phyloP scores from a whole-genome alignment of 805 yeast genomes.

The Candida qinlingensis region DNA sequence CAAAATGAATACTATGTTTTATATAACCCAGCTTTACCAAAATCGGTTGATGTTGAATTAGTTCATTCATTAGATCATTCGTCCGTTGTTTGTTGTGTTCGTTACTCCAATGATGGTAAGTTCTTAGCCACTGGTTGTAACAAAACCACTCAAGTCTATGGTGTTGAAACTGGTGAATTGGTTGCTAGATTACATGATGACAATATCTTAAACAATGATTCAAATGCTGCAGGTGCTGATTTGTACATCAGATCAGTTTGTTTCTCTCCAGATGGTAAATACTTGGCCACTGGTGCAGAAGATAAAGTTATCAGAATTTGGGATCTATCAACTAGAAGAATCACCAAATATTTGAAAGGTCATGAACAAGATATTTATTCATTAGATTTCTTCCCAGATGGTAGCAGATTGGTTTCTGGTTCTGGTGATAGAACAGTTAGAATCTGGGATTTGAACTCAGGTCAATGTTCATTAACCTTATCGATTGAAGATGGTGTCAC shows the following conservation, averaged over 20 bases:
- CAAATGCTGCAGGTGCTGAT: conserved; percentile 53
- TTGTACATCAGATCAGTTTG: conserved; percentile 92
- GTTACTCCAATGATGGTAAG: conserved; percentile 88
- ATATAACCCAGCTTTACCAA: conserved; percentile 82
- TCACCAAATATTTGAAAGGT: conserved; percentile 82
- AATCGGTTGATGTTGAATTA: conserved; percentile 74
- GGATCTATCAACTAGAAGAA: conserved; percentile 84
- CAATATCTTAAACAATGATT: conserved; percentile 38
- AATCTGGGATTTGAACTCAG: conserved; percentile 90
- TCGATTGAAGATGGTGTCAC: conserved; percentile 97
- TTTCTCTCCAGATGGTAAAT: conserved; percentile 92
- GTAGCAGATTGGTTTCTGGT: conserved; percentile 89
- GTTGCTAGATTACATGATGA: conserved; percentile 87
- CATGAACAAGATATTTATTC: conserved; percentile 98
- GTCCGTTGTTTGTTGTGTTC: conserved; percentile 94
- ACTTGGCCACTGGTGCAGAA: conserved; percentile 90
- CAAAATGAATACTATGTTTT: conserved; percentile 81
- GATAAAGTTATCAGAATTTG: conserved; percentile 90
- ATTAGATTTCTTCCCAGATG: conserved; percentile 90
- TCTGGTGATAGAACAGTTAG: conserved; percentile 95
- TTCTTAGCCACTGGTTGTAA: conserved; percentile 96
- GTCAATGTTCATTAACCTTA: conserved; percentile 82
- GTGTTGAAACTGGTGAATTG: conserved; percentile 85
- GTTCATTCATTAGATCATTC: conserved; percentile 89
- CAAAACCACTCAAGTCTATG: conserved; percentile 90